Conservation (phyloP, 352 stramenopile species). For the Phytophthora pinifolia region DNA sequence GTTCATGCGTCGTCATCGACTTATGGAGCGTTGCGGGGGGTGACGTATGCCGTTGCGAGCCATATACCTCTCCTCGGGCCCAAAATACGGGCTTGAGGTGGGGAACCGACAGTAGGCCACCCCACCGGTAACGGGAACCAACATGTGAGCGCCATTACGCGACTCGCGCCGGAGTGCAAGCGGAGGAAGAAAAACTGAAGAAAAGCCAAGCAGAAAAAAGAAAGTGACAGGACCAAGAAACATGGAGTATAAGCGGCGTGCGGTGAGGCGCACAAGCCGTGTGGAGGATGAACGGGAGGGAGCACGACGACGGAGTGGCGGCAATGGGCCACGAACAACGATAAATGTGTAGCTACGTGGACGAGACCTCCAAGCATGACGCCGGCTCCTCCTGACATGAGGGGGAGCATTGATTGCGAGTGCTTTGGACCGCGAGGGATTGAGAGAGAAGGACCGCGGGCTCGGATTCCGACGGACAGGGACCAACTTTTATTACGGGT, state of each 20-base stretch:
- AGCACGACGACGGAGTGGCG: slow-evolving; percentile 27
- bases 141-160: slow-evolving; percentile 19
- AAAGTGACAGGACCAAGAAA: slow-evolving; percentile 27
- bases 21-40: slow-evolving; percentile 49
- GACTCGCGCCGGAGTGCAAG: slow-evolving; percentile 22
- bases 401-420: slow-evolving; percentile 31
- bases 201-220: slow-evolving; percentile 27
- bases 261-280: slow-evolving; percentile 19
- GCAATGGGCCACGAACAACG: slow-evolving; percentile 17
- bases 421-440: slow-evolving; percentile 39
- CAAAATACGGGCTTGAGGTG: slow-evolving; percentile 68
- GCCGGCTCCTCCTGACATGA: slow-evolving; percentile 15
- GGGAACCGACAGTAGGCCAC: slow-evolving; percentile 37
- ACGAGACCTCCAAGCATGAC: slow-evolving; percentile 37
- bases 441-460: slow-evolving; percentile 25
- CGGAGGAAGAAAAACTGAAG: slow-evolving; percentile 23
- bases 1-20: slow-evolving; percentile 70
- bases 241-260: slow-evolving; percentile 30
- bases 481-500: slow-evolving; percentile 30
- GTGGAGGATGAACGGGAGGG: slow-evolving; percentile 23
- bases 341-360: slow-evolving; percentile 36
- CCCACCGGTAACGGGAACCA: slow-evolving; percentile 43
- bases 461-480: slow-evolving; percentile 39
- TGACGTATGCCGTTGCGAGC: slow-evolving; percentile 58
- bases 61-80: slow-evolving; percentile 63